These are phyloP conservation scores for Colletotrichum musae DNA, from an alignment of 2,329 filamentous ascomycete species.

Conservation along the genomic window DNA sequence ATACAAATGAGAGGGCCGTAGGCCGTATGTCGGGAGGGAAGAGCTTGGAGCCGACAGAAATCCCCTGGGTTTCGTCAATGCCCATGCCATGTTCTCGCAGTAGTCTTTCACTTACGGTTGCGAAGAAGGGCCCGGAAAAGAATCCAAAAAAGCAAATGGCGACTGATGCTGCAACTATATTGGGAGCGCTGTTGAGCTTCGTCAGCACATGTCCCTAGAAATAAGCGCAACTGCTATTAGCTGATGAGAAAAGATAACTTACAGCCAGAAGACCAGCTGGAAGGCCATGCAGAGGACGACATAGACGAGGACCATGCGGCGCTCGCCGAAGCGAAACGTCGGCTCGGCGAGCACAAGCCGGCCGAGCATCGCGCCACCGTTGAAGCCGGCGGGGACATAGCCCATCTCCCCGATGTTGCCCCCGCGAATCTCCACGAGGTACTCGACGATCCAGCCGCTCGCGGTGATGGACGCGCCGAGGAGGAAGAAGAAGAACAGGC, in stretches of 20 bases:
- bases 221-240: background rate
- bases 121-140: constrained; percentile 71
- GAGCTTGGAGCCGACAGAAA: constrained; percentile 67
- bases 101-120: constrained; percentile 58
- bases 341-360: constrained; percentile 71
- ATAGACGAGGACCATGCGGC: constrained; percentile 70
- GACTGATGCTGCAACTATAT: constrained; percentile 65
- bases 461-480: constrained; percentile 70
- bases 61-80: too few relatives aligned
- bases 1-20: constrained; percentile 63
- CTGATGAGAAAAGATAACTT: constrained; percentile 38
- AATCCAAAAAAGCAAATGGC: constrained; percentile 69
- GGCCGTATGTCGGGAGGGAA: constrained; percentile 57
- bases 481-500: constrained; percentile 76
- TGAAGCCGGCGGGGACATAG: constrained; percentile 74
- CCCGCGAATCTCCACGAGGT: constrained; percentile 71
- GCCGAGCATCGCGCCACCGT: constrained; percentile 70
- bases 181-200: constrained; percentile 52
- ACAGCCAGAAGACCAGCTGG: constrained; percentile 74
- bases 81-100: too few relatives aligned
- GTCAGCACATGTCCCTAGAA: constrained; percentile 18
- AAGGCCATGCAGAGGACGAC: constrained; percentile 65
- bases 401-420: constrained; percentile 71
- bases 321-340: constrained; percentile 70
- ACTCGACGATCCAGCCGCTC: constrained; percentile 76